Evolutionary conservation across 768 basidiomycete genomes (phyloP).

Genomic region (Naematelia encephala): DNA sequence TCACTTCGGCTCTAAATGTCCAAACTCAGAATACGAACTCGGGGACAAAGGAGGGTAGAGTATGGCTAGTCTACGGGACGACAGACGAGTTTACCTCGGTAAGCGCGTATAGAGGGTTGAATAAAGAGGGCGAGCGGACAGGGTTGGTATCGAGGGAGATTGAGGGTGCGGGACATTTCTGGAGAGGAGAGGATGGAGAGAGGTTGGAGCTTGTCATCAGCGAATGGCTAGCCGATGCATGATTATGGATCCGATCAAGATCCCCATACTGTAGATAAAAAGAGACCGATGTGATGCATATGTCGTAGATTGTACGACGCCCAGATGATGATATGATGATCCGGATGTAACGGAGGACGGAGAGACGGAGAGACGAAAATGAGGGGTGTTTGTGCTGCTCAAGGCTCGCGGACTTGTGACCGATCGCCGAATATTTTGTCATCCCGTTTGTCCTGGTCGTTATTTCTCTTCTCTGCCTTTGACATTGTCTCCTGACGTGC

Average conservation of each 20-base stretch:
- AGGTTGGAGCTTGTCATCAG: conserved; percentile 15
- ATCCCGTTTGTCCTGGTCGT: neutral
- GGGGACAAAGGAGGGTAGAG: neutral
- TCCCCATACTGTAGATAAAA: too few relatives aligned
- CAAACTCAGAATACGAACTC: neutral
- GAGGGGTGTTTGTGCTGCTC: too few relatives aligned
- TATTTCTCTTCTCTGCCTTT: neutral
- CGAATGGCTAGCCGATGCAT: conserved; percentile 13
- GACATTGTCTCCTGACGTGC: too few relatives aligned
- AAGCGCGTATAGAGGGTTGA: conserved; percentile 7
- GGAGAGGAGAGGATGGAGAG: conserved; percentile 19
- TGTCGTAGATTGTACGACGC: too few relatives aligned
- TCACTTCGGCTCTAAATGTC: conserved; percentile 9
- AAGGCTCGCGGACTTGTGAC: too few relatives aligned
- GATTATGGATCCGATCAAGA: too few relatives aligned
- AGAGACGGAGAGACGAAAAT: too few relatives aligned
- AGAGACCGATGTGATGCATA: too few relatives aligned
- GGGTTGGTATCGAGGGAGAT: conserved; percentile 16
- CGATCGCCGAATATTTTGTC: neutral
- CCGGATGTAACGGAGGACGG: too few relatives aligned
- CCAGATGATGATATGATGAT: too few relatives aligned
- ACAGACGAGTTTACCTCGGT: conserved; percentile 33
- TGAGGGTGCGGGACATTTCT: conserved; percentile 59
- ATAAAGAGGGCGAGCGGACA: neutral
- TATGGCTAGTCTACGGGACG: conserved; percentile 26